Base-by-base conservation (phyloP, 495 filamentous ascomycete genomes). In the Trypethelium eluteriae region DNA sequence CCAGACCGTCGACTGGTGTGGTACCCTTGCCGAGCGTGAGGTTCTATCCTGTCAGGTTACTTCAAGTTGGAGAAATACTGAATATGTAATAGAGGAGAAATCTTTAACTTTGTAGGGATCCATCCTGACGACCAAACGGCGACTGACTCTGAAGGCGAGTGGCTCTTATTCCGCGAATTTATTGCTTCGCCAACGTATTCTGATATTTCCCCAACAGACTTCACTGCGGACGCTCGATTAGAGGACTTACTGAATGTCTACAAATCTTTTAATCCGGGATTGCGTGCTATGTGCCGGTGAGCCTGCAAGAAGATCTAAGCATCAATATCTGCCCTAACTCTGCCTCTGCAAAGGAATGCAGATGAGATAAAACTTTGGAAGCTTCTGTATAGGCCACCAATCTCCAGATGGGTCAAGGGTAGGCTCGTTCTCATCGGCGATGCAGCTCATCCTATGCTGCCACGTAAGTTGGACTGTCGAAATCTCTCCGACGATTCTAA, bases 71-170 rank as follows among this genome's bases (percentile, higher is more conserved):
- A 36, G 46, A 63, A 74, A 68, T 46, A 39, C 39, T n/a, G 57
- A 59, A 10, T 18, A 14, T 41, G 32, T 14, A 59, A 39, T 36
- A 79, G 78, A 63, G 73, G 77, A 38, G 70, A 79, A 35, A 61
- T 80, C 6, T 74, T 79, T 68, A 83, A 84, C 63, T 76, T 77
- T 39, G 80, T 77, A 3, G 76, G 70, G 14, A 78, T 84, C 39
- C 74, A 78, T 70, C 74, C 76, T 50, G 68, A 74, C 62, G 68
- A 70, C 2, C 12, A 5, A 5, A 63, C 35, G 10, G 62, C n/a
- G 32, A n/a, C 53, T 32, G 53, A 35, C 0, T 59, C 53, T 18
- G 53, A 59, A 59, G 53, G 53, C 53, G 36, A 59, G 53, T 9
- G 10, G 2, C 7, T 36, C 14, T 36, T 18, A 2, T 18, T 5